phyloP scores from a whole-genome alignment of 2,329 filamentous ascomycete genomes.

The Talaromyces sp. region DNA sequence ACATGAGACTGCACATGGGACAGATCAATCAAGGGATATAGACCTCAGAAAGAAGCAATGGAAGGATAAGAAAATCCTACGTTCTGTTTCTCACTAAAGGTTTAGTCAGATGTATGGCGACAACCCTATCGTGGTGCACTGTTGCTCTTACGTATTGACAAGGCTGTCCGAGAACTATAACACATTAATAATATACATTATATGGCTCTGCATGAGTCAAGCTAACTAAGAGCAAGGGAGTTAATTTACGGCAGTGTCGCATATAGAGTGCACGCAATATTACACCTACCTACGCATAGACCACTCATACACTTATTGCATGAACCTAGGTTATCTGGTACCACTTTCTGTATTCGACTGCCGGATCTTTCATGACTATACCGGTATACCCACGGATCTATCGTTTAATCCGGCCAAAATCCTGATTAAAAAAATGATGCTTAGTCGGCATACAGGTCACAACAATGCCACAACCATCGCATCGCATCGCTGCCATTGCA shows the following conservation, averaged over 20 bases:
- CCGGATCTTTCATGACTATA: background rate
- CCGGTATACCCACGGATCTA: background rate
- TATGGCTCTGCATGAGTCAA: background rate
- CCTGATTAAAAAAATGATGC: background rate
- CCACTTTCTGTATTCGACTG: background rate
- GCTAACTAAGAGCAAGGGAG: too few species aligned
- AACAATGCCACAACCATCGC: background rate
- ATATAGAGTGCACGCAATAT: background rate
- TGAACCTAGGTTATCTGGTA: background rate
- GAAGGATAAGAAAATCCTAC: background rate
- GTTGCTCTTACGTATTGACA: background rate
- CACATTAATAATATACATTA: background rate
- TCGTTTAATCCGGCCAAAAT: background rate
- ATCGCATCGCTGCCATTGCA: background rate
- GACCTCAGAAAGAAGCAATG: background rate
- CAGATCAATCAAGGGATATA: slow-evolving; percentile 7
- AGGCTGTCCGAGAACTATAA: background rate
- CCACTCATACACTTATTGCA: background rate
- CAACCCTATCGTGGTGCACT: background rate
- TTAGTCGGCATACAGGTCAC: background rate
- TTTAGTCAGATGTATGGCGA: background rate
- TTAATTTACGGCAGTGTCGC: background rate
- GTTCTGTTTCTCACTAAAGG: background rate
- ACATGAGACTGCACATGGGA: background rate
- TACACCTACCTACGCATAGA: background rate